phyloP scores from a whole-genome alignment of 2,329 filamentous ascomycete species.

The Acrodontium crateriforme region DNA sequence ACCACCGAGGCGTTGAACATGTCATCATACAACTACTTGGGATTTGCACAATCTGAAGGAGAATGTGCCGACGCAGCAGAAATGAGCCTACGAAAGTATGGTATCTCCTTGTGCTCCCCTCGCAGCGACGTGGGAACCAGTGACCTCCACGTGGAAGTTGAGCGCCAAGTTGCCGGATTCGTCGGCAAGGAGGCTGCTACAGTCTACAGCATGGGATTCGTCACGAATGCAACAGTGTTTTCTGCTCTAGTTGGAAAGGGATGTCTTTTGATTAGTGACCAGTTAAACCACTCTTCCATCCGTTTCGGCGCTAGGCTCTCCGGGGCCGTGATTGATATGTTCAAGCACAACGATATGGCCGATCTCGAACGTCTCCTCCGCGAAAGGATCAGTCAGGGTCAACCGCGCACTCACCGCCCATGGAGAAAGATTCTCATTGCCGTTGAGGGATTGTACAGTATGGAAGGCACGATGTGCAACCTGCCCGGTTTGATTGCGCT shows the following conservation, averaged over 20 bases:
- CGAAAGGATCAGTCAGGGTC: slow-evolving; percentile 88
- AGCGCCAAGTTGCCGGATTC: slow-evolving; percentile 77
- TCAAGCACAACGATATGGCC: slow-evolving; percentile 93
- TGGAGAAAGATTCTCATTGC: slow-evolving; percentile 99
- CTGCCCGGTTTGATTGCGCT: slow-evolving; percentile 76
- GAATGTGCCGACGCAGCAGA: slow-evolving; percentile 91
- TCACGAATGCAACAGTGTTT: slow-evolving; percentile 88
- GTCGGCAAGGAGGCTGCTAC: slow-evolving; percentile 90
- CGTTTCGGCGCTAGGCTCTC: slow-evolving; percentile 88
- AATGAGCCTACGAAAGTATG: slow-evolving; percentile 70
- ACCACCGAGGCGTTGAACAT: slow-evolving; percentile 92
- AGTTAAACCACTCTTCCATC: slow-evolving; percentile 95
- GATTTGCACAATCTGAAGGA: slow-evolving; percentile 93
- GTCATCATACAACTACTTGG: slow-evolving; percentile 99
- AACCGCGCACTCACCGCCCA: slow-evolving; percentile 92
- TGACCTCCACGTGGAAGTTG: slow-evolving; percentile 78
- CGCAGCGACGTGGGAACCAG: slow-evolving; percentile 74
- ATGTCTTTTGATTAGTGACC: slow-evolving; percentile 87
- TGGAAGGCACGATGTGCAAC: slow-evolving; percentile 98
- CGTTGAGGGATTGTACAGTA: slow-evolving; percentile 94
- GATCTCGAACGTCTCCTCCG: slow-evolving; percentile 76
- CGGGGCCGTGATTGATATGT: slow-evolving; percentile 86
- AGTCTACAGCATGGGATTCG: slow-evolving; percentile 98
- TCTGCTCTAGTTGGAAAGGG: slow-evolving; percentile 86
- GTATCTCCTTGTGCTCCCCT: slow-evolving; percentile 68